Conservation (phyloP, 768 basidiomycete genomes). For the Leccinum arenicola region DNA sequence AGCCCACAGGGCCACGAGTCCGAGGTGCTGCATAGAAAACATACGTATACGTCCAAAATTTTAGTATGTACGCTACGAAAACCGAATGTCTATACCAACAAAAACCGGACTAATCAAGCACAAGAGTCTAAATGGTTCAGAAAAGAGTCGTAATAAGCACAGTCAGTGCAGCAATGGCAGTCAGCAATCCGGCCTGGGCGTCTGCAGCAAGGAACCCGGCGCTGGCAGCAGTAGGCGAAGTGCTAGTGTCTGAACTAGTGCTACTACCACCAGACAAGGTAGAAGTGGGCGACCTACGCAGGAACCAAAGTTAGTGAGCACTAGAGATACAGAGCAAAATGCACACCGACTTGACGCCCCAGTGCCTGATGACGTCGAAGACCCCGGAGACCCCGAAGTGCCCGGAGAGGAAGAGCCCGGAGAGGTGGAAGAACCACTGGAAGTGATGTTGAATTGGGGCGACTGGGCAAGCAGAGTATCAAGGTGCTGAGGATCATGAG, state of each 20-base stretch:
- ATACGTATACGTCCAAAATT: background rate
- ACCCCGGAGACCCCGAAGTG: background rate
- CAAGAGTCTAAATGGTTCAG: constrained; percentile 12
- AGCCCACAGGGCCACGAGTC: background rate
- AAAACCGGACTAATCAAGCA: background rate
- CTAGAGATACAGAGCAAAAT: background rate
- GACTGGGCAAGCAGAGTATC: constrained; percentile 71
- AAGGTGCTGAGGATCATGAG: constrained; percentile 44
- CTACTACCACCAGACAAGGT: constrained; percentile 20
- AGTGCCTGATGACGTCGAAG: constrained; percentile 10
- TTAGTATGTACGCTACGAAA: background rate
- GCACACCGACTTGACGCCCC: constrained; percentile 5
- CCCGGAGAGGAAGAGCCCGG: constrained; percentile 9
- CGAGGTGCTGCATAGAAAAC: background rate
- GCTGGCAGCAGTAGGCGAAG: constrained; percentile 27
- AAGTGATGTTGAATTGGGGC: constrained; percentile 50
- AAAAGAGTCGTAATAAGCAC: constrained; percentile 27
- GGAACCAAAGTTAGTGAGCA: background rate
- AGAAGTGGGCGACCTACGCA: constrained; percentile 11
- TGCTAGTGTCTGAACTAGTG: constrained; percentile 26
- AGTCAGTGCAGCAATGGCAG: constrained; percentile 35
- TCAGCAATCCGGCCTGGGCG: constrained; percentile 32
- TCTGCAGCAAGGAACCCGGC: constrained; percentile 31
- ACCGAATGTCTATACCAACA: background rate
- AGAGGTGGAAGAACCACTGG: constrained; percentile 10